Evolutionary conservation across 1,139 yeast genomes (phyloP).

Genomic region (Meyerozyma sp.): DNA sequence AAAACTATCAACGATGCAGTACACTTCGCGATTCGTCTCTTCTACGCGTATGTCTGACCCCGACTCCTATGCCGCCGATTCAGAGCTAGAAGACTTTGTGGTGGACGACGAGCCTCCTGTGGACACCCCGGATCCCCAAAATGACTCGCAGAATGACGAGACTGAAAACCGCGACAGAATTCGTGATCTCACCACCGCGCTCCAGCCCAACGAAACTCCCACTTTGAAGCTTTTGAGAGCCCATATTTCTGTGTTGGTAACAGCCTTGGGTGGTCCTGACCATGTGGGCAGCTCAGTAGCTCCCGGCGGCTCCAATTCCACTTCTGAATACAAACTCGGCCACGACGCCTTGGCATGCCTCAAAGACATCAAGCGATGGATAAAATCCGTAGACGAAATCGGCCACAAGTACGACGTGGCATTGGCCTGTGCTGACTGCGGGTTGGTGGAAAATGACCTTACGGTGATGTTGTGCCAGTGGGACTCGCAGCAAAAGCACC

Average conservation of each 20-base stretch:
- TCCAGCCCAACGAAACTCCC: conserved; percentile 33
- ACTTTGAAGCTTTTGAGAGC: conserved; percentile 51
- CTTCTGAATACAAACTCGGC: conserved; percentile 58
- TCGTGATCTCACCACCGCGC: conserved; percentile 19
- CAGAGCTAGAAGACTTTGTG: conserved; percentile 1
- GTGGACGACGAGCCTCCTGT: conserved; percentile 1
- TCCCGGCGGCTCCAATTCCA: no score
- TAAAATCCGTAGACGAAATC: conserved; percentile 74
- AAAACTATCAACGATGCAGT: no score
- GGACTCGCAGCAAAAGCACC: conserved; percentile 39
- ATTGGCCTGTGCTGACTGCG: conserved; percentile 78
- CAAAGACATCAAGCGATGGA: conserved; percentile 85
- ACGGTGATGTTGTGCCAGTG: conserved; percentile 72
- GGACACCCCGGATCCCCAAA: neutral
- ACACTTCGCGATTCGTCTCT: no score
- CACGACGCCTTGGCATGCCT: conserved; percentile 88
- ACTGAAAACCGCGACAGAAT: conserved; percentile 13
- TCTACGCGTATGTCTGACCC: neutral
- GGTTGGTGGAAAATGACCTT: conserved; percentile 68
- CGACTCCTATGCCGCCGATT: neutral
- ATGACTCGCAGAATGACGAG: neutral
- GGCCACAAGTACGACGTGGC: conserved; percentile 74
- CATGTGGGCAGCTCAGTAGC: conserved; percentile 30
- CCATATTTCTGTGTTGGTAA: conserved; percentile 64
- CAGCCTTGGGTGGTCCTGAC: conserved; percentile 83